Percentiles rank a stretch among this genome's conserved stretches.
These are phyloP conservation scores for Diplodia corticola DNA, from an alignment of 2,329 filamentous ascomycete species.

Conservation along the genomic window DNA sequence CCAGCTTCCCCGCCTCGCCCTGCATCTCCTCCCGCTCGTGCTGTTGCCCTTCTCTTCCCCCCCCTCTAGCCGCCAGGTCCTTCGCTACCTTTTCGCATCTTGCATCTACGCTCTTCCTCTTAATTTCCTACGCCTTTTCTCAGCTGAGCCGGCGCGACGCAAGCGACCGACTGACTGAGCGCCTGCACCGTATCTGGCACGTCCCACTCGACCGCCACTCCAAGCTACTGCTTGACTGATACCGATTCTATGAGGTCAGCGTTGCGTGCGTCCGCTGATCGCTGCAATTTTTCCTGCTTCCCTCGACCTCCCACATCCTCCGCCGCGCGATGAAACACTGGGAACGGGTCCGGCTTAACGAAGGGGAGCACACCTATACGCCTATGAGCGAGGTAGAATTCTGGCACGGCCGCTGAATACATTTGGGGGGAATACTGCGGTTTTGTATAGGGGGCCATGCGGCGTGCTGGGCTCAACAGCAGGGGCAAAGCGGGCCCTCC, in stretches of 20 bases:
- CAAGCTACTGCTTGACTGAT: not conserved
- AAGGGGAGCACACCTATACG: not conserved
- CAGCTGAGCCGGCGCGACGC: not conserved
- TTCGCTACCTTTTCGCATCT: not conserved
- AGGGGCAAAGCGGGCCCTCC: not conserved
- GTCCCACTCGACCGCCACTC: not conserved
- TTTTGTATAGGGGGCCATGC: not conserved
- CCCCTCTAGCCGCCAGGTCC: not conserved
- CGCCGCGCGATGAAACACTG: not conserved
- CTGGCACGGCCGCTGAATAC: not conserved
- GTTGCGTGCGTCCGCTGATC: not conserved
- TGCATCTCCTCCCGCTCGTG: not conserved
- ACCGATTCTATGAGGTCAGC: conserved; percentile 6
- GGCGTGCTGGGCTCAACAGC: not conserved
- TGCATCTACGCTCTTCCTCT: not conserved
- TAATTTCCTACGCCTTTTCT: not conserved
- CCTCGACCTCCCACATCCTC: not conserved
- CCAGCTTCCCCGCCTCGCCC: conserved; percentile 12
- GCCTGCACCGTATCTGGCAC: not conserved
- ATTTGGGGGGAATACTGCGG: not conserved
- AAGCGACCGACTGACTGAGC: not conserved
- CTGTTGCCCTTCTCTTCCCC: not conserved
- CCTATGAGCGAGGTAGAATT: not conserved
- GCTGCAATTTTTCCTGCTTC: not conserved
- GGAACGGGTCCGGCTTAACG: not conserved